Percentiles rank a stretch among this genome's conserved stretches.
phyloP scores from a whole-genome alignment of 257 asterid species.

The Solanum lycopersicoides region DNA sequence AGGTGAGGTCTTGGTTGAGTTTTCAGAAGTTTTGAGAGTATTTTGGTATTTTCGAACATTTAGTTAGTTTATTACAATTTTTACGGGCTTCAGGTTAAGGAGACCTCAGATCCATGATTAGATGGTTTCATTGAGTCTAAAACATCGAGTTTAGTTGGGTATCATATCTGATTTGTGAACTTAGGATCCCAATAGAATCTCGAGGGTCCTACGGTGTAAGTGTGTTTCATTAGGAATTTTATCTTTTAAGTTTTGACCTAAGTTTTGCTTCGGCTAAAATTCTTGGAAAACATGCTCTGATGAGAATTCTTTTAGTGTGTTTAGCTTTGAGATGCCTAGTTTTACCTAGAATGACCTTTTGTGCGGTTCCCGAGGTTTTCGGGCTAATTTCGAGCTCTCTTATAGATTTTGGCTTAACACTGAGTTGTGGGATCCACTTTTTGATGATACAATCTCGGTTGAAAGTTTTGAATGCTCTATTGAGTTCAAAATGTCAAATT shows the following conservation, averaged over 20 bases:
- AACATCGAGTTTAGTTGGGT: not conserved
- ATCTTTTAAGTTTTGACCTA: not conserved
- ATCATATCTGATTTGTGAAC: not conserved
- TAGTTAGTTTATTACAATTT: not conserved
- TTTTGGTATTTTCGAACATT: no score
- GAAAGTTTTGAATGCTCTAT: no score
- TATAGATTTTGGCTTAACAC: no score
- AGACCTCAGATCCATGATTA: not conserved
- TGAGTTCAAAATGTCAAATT: not conserved
- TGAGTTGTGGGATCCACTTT: not conserved
- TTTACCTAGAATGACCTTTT: not conserved
- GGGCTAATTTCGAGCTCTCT: not conserved
- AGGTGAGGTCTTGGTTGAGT: no score
- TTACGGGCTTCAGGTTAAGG: rapidly evolving
- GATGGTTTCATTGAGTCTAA: not conserved
- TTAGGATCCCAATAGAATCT: no score
- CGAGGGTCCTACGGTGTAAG: no score
- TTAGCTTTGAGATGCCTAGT: not conserved
- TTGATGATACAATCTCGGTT: no score
- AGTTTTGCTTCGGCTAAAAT: no score
- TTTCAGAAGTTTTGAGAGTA: not conserved
- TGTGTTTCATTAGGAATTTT: not conserved
- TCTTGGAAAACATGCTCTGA: not conserved
- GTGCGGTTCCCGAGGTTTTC: no score
- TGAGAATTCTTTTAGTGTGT: not conserved